Conservation (phyloP, 495 filamentous ascomycete genomes). For the Talaromyces adpressus region DNA sequence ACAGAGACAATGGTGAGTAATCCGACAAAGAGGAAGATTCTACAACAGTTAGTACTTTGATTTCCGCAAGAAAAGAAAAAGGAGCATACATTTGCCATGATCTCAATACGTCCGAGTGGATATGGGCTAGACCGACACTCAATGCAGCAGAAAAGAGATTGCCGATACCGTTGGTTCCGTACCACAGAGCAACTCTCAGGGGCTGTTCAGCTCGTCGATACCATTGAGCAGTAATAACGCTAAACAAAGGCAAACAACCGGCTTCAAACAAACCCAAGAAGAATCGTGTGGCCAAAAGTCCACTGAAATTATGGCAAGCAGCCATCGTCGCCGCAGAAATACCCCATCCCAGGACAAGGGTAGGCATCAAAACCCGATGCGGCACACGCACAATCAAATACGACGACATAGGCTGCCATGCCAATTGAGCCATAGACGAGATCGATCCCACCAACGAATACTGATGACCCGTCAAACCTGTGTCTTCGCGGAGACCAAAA, state of each 20-base stretch:
- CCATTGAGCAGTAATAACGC: slow-evolving; percentile 42
- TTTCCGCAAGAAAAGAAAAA: not conserved
- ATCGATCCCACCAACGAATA: slow-evolving; percentile 58
- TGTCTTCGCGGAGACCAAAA: slow-evolving; percentile 52
- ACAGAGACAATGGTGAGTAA: slow-evolving; percentile 39
- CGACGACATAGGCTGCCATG: slow-evolving; percentile 60
- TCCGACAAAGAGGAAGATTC: slow-evolving; percentile 41
- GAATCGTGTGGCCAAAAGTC: slow-evolving; percentile 39
- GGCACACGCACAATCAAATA: slow-evolving; percentile 60
- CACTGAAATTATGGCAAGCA: slow-evolving; percentile 31
- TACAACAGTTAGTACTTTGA: slow-evolving; percentile 10
- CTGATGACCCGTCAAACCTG: slow-evolving; percentile 47
- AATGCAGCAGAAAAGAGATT: slow-evolving; percentile 40
- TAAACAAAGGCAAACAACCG: slow-evolving; percentile 54
- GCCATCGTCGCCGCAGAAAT: slow-evolving; percentile 41
- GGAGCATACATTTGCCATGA: slow-evolving; percentile 56
- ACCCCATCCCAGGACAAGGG: slow-evolving; percentile 47
- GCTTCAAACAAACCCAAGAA: slow-evolving; percentile 47
- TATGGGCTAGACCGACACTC: slow-evolving; percentile 47
- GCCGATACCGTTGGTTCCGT: slow-evolving; percentile 41
- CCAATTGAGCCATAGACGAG: slow-evolving; percentile 55
- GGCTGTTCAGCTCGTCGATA: slow-evolving; percentile 45
- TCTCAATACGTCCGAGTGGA: slow-evolving; percentile 40
- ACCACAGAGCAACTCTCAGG: slow-evolving; percentile 42
- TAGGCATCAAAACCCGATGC: slow-evolving; percentile 56